Evolutionary conservation across 1,284 basidiomycete genomes (phyloP), one percentile per base, ranked within the genome.

Genomic region (Sporisorium exsertum): DNA sequence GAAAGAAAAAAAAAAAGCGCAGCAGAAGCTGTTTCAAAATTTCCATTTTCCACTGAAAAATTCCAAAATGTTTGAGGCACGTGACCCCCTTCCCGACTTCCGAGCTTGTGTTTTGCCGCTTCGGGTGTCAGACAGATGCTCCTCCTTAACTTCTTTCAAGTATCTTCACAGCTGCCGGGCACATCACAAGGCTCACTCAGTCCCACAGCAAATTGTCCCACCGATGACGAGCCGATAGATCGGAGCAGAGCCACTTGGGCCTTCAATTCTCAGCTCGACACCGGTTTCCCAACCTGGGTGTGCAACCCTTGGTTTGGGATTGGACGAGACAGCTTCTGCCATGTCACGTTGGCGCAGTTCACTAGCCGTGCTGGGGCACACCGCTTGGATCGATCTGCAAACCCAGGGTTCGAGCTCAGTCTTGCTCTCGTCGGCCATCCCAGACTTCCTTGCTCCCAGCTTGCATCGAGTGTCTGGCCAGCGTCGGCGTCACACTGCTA

Each of bases 391-490:
- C n/a, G 46, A 52, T 24, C 2, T 37, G 26, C 54, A 51, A 4
- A 10, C 20, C 0, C 18, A 16, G 15, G 40, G 22, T 0, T 33
- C 60, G 2, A 42, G 18, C 15, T 24, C 54, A 20, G 12, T 16
- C 16, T n/a, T 24, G 10, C 42, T 22, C 5, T 13, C 27, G 0
- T 20, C 56, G 8, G 26, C 26, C 15, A 15, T 65, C 1, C 63
- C 52, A 12, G 69, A 72, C 47, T 72, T 72, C 10, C 50, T 72
- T 13, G 69, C 59, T 27, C 69, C 69, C 13, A 49, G 57, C 26
- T 47, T 64, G 18, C 9, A 22, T 3, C 52, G 33, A 6, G 22
- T 2, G 3, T 18, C 54, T 1, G 4, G 29, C 4, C 35, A 16
- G 10, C 12, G 18, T 46, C 60, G 52, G 7, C 63, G 59, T 37